Conservation (phyloP, 1,139 yeast species). For the Yamadazyma mexicana region DNA sequence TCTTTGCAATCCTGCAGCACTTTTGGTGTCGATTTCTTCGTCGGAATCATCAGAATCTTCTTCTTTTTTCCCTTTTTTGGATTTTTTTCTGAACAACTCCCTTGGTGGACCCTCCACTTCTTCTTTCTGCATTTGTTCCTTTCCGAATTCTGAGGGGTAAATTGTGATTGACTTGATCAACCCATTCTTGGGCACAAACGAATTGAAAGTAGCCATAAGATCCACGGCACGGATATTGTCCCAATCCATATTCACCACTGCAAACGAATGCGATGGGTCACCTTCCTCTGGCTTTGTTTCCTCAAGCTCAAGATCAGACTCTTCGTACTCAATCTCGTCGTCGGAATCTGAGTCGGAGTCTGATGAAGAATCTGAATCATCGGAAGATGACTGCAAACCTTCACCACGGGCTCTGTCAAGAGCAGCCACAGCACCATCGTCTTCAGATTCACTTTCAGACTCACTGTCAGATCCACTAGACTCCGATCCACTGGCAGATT, state of each 20-base stretch:
- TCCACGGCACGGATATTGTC: slow-evolving; percentile 87
- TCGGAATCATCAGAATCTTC: slow-evolving; percentile 41
- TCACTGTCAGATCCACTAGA: slow-evolving; percentile 6
- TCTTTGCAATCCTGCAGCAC: slow-evolving; percentile 42
- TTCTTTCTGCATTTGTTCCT: slow-evolving; percentile 87
- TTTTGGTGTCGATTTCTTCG: slow-evolving; percentile 47
- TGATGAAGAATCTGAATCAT: slow-evolving; percentile 29
- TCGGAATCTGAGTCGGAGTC: slow-evolving; percentile 29
- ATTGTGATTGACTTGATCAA: slow-evolving; percentile 67
- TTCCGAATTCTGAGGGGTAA: slow-evolving; percentile 94
- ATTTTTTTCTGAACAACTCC: slow-evolving; percentile 62
- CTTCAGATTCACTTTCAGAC: slow-evolving; percentile 22
- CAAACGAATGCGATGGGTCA: slow-evolving; percentile 79
- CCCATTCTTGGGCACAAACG: slow-evolving; percentile 83
- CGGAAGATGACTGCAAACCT: slow-evolving; percentile 32
- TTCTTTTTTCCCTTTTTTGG: slow-evolving; percentile 20
- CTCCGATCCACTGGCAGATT: slow-evolving; percentile 19
- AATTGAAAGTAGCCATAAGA: slow-evolving; percentile 82
- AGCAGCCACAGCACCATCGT: slow-evolving; percentile 12
- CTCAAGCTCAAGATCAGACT: slow-evolving; percentile 57
- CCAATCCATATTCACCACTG: slow-evolving; percentile 97
- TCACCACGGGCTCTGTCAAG: slow-evolving; percentile 73
- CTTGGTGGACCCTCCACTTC: slow-evolving; percentile 91
- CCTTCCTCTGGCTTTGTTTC: slow-evolving; percentile 71
- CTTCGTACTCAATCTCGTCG: slow-evolving; percentile 41